Evolutionary conservation across 2,329 filamentous ascomycete genomes (phyloP), one percentile per base, ranked within the genome.

Genomic region (Sordariomycetes sp.): DNA sequence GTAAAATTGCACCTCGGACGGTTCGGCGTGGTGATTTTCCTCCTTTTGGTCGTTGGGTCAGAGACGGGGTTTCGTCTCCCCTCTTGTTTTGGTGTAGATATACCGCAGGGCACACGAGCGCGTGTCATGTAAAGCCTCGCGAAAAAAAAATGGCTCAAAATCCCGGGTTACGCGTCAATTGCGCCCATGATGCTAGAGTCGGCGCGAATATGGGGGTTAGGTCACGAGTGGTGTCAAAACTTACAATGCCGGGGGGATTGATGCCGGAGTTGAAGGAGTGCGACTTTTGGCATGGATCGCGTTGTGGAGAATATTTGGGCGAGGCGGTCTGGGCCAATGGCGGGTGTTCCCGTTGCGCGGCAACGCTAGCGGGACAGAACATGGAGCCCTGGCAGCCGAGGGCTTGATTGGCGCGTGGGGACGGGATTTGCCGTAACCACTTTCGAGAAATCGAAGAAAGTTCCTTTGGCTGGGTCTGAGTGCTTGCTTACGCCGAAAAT

Each of bases 221-320:
- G 51, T 13, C 20, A 32, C 45, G 52, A 39, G 48, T 54, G 54
- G 54, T 59, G 51, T 17, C 50, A 32, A 42, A 56, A 24, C 55
- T 34, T 24, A 50, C 52, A 28, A 50, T 50, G 20, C 45, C 22
- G 22, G 45, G 36, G 39, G 28, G 28, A 32, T 17, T 45, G 13
- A 42, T 54, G 57, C 51, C 22, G 55, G 36, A 53, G 53, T 55
- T 32, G 45, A 50, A 50, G 42, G 60, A 57, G 57, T 53, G 42
- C 34, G 56, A 59, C 58, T 55, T 52, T 57, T 34, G 57, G 60
- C 54, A 22, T 15, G 42, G 42, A 56, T 35, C 25, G 54, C 39
- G 34, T 56, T 55, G 45, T 52, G 54, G 54, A 56, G 59, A 55
- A 66, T 60, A 66, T 67, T 67, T 69, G 66, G 62, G 65, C 61